Evolutionary conservation across 148 eudicot genomes (phyloP).

Genomic region (Silene uniflora): DNA sequence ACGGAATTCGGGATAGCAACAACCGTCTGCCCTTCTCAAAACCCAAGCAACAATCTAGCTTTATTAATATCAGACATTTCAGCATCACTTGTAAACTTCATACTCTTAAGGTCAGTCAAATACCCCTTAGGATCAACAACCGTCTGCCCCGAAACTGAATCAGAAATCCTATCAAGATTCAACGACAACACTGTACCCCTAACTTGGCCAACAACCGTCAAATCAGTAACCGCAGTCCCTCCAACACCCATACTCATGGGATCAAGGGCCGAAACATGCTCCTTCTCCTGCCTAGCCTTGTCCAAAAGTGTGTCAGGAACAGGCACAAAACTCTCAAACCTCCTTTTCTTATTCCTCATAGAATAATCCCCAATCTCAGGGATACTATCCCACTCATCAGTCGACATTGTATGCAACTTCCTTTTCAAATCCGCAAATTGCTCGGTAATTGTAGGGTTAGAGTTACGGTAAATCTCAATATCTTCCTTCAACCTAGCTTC

Average conservation of each 20-base stretch:
- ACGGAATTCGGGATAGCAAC: constrained; percentile 97
- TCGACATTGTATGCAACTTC: constrained; percentile 57
- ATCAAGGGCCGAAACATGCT: constrained; percentile 83
- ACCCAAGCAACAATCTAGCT: constrained; percentile 81
- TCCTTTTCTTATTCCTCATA: constrained; percentile 77
- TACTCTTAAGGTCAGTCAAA: too few relatives aligned
- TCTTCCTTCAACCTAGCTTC: constrained; percentile 90
- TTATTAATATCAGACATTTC: constrained; percentile 89
- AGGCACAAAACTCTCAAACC: constrained; percentile 91
- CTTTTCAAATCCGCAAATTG: constrained; percentile 92
- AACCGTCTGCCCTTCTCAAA: constrained; percentile 79
- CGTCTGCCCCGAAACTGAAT: too few relatives aligned
- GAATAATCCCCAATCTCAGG: constrained; percentile 94
- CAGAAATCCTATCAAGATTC: constrained; percentile 83
- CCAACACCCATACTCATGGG: constrained; percentile 82
- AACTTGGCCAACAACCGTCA: constrained; percentile 97
- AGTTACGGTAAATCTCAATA: constrained; percentile 80
- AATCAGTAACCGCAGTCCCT: constrained; percentile 85
- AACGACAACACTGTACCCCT: constrained; percentile 90
- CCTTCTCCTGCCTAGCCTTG: constrained; percentile 93
- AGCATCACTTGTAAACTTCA: constrained; percentile 94
- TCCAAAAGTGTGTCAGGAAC: constrained; percentile 85
- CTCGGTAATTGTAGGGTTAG: constrained; percentile 84
- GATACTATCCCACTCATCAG: too few relatives aligned
- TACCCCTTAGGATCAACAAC: too few relatives aligned